A percentile compares a stretch with the other conserved stretches of the same genome.
These are phyloP conservation scores for Scalesia atractyloides DNA, from an alignment of 129 eudicot species.

Conservation along the genomic window DNA sequence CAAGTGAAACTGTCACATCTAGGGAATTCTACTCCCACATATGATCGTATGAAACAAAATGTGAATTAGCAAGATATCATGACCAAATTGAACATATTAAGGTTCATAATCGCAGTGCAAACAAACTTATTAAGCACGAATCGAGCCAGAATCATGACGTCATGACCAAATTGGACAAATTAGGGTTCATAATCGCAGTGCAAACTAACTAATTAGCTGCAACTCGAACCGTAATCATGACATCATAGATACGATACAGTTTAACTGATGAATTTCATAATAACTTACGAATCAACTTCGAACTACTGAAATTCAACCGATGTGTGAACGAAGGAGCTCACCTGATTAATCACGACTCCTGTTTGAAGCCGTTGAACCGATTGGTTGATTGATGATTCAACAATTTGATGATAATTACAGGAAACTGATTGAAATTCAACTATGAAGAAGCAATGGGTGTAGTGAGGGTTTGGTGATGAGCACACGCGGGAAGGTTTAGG, in stretches of 20 bases:
- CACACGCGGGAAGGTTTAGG: constrained; percentile 13
- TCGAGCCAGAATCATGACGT: constrained; percentile 10
- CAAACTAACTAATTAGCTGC: constrained; percentile 1
- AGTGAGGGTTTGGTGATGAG: constrained; percentile 13
- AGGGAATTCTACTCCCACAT: neutral
- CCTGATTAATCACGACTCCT: constrained; percentile 11
- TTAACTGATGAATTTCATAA: neutral
- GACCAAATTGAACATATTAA: constrained; percentile 18
- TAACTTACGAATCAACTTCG: neutral
- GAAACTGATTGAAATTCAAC: constrained; percentile 14
- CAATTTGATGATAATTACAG: neutral
- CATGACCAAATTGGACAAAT: neutral
- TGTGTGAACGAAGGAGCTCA: constrained; percentile 4
- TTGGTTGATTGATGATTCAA: constrained; percentile 11
- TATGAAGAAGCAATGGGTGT: neutral
- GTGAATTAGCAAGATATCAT: neutral
- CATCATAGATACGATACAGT: constrained; percentile 1
- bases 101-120: neutral
- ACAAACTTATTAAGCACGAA: neutral
- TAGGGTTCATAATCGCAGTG: constrained; percentile 16
- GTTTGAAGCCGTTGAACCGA: constrained; percentile 3
- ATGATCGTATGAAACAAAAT: neutral
- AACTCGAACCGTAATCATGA: constrained; percentile 1
- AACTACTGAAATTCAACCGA: constrained; percentile 1
- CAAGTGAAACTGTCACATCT: neutral